Percentiles rank a stretch among this genome's conserved stretches.
These are phyloP conservation scores for Singerocomus inundabilis DNA, from an alignment of 1,284 basidiomycete species.

Conservation along the genomic window DNA sequence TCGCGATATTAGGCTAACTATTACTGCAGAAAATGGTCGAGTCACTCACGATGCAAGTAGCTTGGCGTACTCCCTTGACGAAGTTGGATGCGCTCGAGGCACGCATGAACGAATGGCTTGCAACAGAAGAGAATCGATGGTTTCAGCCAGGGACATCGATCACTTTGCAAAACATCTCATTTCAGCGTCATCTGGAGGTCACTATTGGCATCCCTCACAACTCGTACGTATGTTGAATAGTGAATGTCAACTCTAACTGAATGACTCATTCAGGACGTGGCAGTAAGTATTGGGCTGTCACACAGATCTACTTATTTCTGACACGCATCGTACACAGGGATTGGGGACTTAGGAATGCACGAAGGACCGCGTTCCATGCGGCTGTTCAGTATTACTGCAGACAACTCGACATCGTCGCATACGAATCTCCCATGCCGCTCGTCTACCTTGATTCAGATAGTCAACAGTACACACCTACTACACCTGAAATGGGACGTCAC, in stretches of 20 bases:
- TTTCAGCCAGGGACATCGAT: constrained; percentile 65
- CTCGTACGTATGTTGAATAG: constrained; percentile 41
- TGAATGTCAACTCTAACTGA: constrained; percentile 8
- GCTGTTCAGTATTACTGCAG: constrained; percentile 69
- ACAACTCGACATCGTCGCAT: constrained; percentile 62
- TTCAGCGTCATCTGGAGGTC: constrained; percentile 61
- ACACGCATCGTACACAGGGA: constrained; percentile 37
- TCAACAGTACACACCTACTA: constrained; percentile 28
- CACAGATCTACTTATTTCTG: constrained; percentile 1
- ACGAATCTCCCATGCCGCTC: constrained; percentile 58
- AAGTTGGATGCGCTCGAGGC: constrained; percentile 68
- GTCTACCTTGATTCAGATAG: constrained; percentile 45
- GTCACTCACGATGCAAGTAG: constrained; percentile 63
- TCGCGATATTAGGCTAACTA: constrained; percentile 1
- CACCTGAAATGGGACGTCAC: background rate
- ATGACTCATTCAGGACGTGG: constrained; percentile 40
- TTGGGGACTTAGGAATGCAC: constrained; percentile 58
- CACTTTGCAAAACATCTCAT: constrained; percentile 58
- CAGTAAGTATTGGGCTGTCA: constrained; percentile 32
- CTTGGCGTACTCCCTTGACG: constrained; percentile 68
- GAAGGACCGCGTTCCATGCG: constrained; percentile 73
- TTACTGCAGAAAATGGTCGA: constrained; percentile 61
- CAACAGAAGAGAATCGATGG: constrained; percentile 75
- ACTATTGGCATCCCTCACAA: constrained; percentile 72
- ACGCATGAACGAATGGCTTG: constrained; percentile 67